Evolutionary conservation across 2,329 filamentous ascomycete genomes (phyloP).

Genomic region (Penicillium sp.): DNA sequence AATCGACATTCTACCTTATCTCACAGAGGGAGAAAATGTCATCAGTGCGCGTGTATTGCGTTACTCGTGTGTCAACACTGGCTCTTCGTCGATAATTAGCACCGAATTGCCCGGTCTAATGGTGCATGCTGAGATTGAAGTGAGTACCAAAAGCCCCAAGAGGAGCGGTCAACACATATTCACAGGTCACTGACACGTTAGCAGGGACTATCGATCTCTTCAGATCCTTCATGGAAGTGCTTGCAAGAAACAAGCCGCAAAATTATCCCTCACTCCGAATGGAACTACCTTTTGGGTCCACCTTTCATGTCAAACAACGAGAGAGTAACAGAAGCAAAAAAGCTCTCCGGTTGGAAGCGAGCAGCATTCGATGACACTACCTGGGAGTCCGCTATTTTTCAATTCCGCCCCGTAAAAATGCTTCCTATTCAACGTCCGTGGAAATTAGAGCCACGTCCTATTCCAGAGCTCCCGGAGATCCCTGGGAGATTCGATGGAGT

Average conservation of each 20-base stretch:
- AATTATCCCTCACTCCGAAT: slow-evolving; percentile 20
- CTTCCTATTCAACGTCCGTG: slow-evolving; percentile 16
- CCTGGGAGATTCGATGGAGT: slow-evolving; percentile 8
- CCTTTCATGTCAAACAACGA: slow-evolving; percentile 26
- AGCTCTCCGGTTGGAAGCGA: slow-evolving; percentile 14
- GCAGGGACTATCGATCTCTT: neutral
- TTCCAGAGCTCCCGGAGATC: slow-evolving; percentile 15
- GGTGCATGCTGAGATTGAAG: slow-evolving; percentile 18
- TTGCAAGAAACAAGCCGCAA: slow-evolving; percentile 10
- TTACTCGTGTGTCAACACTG: slow-evolving; percentile 20
- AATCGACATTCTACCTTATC: slow-evolving; percentile 20
- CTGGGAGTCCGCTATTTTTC: slow-evolving; percentile 7
- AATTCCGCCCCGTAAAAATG: slow-evolving; percentile 17
- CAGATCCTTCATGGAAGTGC: slow-evolving; percentile 11
- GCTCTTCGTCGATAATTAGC: slow-evolving; percentile 23
- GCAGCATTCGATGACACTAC: slow-evolving; percentile 12
- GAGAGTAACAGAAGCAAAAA: slow-evolving; percentile 10
- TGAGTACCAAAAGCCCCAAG: neutral
- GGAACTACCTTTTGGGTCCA: slow-evolving; percentile 26
- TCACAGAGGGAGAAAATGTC: slow-evolving; percentile 15
- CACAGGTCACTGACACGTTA: neutral
- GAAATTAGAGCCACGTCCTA: slow-evolving; percentile 5
- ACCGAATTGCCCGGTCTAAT: slow-evolving; percentile 24
- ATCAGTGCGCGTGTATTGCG: slow-evolving; percentile 18
- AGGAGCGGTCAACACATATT: neutral